Percentiles rank a stretch among this genome's conserved stretches.
phyloP scores from a whole-genome alignment of 116 monocot genomes.

The Cymodocea nodosa region DNA sequence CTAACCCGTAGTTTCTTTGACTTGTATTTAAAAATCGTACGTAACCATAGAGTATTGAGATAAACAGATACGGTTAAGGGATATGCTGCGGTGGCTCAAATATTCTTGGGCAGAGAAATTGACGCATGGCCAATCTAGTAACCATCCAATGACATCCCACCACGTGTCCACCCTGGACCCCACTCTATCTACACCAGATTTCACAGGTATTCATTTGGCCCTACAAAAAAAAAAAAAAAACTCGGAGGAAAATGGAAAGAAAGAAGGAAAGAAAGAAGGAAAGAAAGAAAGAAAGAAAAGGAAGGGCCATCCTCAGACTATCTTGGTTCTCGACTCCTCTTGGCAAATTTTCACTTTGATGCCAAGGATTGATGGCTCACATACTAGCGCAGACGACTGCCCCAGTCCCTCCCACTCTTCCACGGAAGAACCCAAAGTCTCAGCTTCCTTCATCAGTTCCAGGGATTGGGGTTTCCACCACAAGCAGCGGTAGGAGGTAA shows the following conservation, averaged over 20 bases:
- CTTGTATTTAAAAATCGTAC: too few relatives aligned
- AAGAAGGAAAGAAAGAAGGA: too few relatives aligned
- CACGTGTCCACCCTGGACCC: background rate
- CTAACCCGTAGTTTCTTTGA: too few relatives aligned
- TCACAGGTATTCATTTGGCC: background rate
- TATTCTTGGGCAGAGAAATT: constrained; percentile 1
- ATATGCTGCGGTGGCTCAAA: background rate
- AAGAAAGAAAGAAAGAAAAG: background rate
- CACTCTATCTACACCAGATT: constrained; percentile 1
- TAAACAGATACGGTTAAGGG: too few relatives aligned
- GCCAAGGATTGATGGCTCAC: background rate
- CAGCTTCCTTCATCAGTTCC: background rate
- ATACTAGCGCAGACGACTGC: background rate
- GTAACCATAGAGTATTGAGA: too few relatives aligned
- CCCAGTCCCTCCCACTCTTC: background rate
- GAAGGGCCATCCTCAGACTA: background rate
- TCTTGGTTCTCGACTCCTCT: background rate
- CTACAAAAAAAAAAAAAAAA: too few relatives aligned
- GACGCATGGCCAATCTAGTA: too few relatives aligned
- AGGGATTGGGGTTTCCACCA: background rate
- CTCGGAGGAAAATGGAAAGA: too few relatives aligned
- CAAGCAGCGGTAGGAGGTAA: background rate
- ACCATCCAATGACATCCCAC: background rate
- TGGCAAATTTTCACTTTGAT: too few relatives aligned
- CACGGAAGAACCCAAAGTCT: background rate